A percentile compares a stretch with the other conserved stretches of the same genome.
These are phyloP conservation scores for Xenoacremonium recifei DNA, from an alignment of 2,329 filamentous ascomycete species.

Conservation along the genomic window DNA sequence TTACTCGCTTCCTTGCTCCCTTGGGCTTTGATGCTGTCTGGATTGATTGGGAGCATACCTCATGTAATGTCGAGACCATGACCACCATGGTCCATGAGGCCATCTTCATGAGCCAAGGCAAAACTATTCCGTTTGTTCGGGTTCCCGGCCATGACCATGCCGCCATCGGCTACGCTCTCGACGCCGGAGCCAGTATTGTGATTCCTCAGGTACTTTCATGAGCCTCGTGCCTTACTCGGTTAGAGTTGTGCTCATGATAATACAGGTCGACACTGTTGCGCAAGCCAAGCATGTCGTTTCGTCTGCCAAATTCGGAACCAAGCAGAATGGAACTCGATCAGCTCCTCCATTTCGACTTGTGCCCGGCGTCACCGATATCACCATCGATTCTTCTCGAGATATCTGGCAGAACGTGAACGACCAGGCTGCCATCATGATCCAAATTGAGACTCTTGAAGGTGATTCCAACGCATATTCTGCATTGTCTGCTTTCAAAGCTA, in stretches of 20 bases:
- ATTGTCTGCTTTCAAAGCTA: not conserved
- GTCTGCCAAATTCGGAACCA: conserved; percentile 42
- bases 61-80: conserved; percentile 49
- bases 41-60: conserved; percentile 49
- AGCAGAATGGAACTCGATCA: conserved; percentile 40
- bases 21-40: conserved; percentile 43
- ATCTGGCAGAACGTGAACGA: conserved; percentile 41
- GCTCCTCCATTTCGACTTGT: conserved; percentile 43
- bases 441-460: conserved; percentile 41
- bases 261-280: conserved; percentile 42
- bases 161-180: conserved; percentile 44
- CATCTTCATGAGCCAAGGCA: conserved; percentile 45
- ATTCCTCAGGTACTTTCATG: conserved; percentile 36
- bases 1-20: conserved; percentile 40
- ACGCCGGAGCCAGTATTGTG: conserved; percentile 47
- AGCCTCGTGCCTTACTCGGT: not conserved
- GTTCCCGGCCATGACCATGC: conserved; percentile 47
- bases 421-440: conserved; percentile 48
- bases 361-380: conserved; percentile 38
- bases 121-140: conserved; percentile 43
- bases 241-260: not conserved
- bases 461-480: not conserved
- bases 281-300: conserved; percentile 43
- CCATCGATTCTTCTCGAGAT: conserved; percentile 30
- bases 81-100: conserved; percentile 47